Conservation (phyloP, 805 yeast genomes). For the Nakazawaea molendinolei region DNA sequence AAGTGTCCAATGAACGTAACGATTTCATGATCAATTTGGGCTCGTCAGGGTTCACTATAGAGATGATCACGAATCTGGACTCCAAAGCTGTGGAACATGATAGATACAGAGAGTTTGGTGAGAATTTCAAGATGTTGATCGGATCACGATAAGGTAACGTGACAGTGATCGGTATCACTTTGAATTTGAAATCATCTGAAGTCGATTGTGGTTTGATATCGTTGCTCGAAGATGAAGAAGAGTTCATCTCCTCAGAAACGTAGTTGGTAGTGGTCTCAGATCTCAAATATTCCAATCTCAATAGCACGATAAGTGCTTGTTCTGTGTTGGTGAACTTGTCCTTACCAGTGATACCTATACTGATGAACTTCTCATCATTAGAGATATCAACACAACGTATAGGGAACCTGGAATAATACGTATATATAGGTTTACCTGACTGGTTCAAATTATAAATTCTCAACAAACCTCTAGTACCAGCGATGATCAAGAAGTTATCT, state of each 20-base stretch:
- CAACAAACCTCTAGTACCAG: conserved; percentile 68
- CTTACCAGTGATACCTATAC: conserved; percentile 78
- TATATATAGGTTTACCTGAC: conserved; percentile 58
- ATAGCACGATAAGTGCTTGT: conserved; percentile 69
- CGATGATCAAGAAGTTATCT: conserved; percentile 51
- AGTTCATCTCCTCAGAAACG: background rate
- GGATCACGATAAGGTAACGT: conserved; percentile 87
- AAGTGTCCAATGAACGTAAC: conserved; percentile 52
- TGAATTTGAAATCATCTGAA: conserved; percentile 11
- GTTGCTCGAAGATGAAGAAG: background rate
- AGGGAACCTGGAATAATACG: conserved; percentile 65
- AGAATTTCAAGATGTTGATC: conserved; percentile 65
- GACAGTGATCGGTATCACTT: conserved; percentile 58
- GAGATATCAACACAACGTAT: conserved; percentile 74
- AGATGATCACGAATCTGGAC: conserved; percentile 70
- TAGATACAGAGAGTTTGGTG: conserved; percentile 61
- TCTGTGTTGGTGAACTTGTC: conserved; percentile 63
- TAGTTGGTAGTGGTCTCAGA: background rate
- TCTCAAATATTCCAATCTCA: conserved; percentile 16
- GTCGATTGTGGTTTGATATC: conserved; percentile 9
- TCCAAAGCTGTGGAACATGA: conserved; percentile 76
- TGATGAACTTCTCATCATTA: conserved; percentile 55
- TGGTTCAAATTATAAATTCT: conserved; percentile 54
- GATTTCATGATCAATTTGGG: conserved; percentile 69
- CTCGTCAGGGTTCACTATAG: conserved; percentile 53